These are phyloP conservation scores for Cryptosporidium parvum DNA, from an alignment of 169 alveolate species.

Conservation along the genomic window DNA sequence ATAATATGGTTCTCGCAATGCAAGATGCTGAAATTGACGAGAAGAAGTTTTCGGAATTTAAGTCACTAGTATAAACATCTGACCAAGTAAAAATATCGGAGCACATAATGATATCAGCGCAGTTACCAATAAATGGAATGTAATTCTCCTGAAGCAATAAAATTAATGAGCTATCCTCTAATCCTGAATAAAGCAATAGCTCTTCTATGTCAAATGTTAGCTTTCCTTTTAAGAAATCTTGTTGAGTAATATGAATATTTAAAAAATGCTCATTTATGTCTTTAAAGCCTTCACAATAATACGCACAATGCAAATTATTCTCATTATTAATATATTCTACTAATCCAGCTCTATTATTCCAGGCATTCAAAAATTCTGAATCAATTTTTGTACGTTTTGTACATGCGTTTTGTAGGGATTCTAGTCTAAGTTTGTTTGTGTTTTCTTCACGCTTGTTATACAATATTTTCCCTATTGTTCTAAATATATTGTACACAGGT, in stretches of 20 bases:
- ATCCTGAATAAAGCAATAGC: constrained; percentile 22
- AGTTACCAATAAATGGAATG: constrained; percentile 59
- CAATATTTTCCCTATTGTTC: constrained; percentile 55
- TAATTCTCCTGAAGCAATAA: constrained; percentile 66
- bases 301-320: background rate
- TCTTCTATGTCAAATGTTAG: constrained; percentile 46
- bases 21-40: constrained; percentile 10
- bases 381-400: constrained; percentile 1
- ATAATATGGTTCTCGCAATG: constrained; percentile 60
- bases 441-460: constrained; percentile 55
- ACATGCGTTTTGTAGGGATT: background rate
- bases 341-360: background rate
- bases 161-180: constrained; percentile 32
- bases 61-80: background rate
- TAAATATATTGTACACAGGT: constrained; percentile 36
- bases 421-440: background rate
- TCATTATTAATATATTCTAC: background rate
- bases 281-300: constrained; percentile 31
- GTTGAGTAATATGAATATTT: background rate
- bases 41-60: constrained; percentile 2
- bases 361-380: background rate
- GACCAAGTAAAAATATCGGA: constrained; percentile 60
- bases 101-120: constrained; percentile 18
- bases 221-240: constrained; percentile 11
- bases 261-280: background rate